Evolutionary conservation across 441 rosid genomes (phyloP).

Genomic region (Arabidopsis lyrata): DNA sequence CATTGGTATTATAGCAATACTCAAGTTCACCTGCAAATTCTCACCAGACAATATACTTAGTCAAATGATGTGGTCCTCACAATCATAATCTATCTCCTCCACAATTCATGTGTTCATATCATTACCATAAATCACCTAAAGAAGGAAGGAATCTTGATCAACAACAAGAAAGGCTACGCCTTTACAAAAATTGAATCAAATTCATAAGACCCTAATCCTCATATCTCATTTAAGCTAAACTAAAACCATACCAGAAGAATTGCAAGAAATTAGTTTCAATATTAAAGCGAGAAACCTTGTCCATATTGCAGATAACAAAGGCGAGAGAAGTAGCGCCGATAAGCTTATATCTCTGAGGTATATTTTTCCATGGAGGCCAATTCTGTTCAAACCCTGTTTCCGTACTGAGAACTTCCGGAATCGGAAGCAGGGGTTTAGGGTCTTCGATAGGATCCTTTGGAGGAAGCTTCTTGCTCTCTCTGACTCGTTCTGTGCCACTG

Average conservation of each 20-base stretch:
- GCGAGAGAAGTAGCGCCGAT: conserved; percentile 91
- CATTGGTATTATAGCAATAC: conserved; percentile 94
- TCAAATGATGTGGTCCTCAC: conserved; percentile 10
- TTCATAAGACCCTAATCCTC: conserved; percentile 11
- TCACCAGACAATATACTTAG: conserved; percentile 13
- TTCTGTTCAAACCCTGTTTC: conserved; percentile 58
- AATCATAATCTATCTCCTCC: conserved; percentile 8
- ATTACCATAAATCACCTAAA: neutral
- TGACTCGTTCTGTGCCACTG: conserved; percentile 63
- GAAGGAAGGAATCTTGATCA: neutral
- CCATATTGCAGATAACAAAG: conserved; percentile 95
- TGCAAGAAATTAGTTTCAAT: neutral
- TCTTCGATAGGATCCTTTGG: conserved; percentile 40
- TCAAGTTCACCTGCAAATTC: conserved; percentile 79
- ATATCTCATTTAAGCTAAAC: conserved; percentile 23
- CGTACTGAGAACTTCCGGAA: conserved; percentile 30
- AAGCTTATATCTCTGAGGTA: conserved; percentile 78
- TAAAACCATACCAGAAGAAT: neutral
- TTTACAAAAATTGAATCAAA: neutral
- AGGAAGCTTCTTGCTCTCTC: conserved; percentile 50
- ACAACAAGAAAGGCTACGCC: neutral
- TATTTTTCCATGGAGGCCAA: conserved; percentile 85
- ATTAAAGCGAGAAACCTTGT: conserved; percentile 52
- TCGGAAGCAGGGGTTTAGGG: conserved; percentile 41
- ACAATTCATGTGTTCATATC: conserved; percentile 5